These are phyloP conservation scores for Ensete glaucum DNA, from an alignment of 176 grass and related monocot species.

Conservation along the genomic window DNA sequence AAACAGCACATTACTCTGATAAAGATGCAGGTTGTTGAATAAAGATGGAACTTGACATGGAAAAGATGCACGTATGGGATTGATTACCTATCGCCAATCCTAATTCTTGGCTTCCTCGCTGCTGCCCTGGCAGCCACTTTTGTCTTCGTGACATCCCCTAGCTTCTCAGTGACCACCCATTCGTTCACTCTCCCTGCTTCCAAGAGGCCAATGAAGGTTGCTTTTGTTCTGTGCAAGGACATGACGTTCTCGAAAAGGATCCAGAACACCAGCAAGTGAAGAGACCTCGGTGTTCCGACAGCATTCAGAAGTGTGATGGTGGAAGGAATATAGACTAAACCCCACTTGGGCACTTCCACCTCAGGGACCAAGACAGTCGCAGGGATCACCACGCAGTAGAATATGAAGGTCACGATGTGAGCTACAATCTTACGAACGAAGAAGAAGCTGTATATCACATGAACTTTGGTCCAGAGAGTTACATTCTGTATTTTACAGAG, in stretches of 20 bases:
- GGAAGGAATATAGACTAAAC: slow-evolving; percentile 3
- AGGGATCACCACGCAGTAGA: slow-evolving; percentile 9
- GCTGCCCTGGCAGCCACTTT: background rate
- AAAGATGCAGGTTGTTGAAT: no score
- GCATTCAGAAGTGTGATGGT: slow-evolving; percentile 7
- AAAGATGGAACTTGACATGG: no score
- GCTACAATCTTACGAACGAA: background rate
- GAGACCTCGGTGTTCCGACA: slow-evolving; percentile 11
- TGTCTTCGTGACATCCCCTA: background rate
- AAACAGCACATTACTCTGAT: no score
- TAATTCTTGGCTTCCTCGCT: background rate
- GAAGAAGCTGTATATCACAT: slow-evolving; percentile 12
- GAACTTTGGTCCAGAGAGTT: background rate
- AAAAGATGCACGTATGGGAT: no score
- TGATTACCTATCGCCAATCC: background rate
- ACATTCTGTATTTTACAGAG: background rate
- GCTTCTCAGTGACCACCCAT: slow-evolving; percentile 3
- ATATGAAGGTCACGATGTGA: background rate
- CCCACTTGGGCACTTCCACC: slow-evolving; percentile 7
- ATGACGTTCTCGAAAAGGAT: slow-evolving; percentile 8
- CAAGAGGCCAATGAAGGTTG: background rate
- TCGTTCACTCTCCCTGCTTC: slow-evolving; percentile 3
- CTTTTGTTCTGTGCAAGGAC: slow-evolving; percentile 7
- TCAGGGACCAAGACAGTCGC: slow-evolving; percentile 12
- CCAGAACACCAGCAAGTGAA: slow-evolving; percentile 1